These are phyloP conservation scores for Neospora caninum DNA, from an alignment of 169 alveolate species.

Conservation along the genomic window DNA sequence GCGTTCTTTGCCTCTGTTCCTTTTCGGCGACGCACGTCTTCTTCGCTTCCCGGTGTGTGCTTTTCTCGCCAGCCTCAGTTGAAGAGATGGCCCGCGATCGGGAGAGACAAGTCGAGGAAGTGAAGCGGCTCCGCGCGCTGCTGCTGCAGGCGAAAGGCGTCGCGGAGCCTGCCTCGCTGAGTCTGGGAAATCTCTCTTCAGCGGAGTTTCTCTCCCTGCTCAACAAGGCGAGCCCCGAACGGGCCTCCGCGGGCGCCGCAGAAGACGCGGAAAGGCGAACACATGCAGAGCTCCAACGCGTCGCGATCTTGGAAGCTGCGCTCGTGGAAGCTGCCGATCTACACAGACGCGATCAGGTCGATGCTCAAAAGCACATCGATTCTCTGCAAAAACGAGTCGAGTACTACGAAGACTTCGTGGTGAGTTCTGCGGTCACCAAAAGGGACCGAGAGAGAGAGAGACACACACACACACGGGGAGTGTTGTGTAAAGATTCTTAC, in stretches of 20 bases:
- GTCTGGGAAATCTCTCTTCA: background rate
- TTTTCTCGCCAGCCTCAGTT: background rate
- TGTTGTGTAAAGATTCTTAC: too few species aligned
- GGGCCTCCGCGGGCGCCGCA: background rate
- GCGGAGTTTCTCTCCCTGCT: background rate
- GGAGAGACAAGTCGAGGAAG: constrained; percentile 12
- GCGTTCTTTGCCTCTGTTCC: too few species aligned
- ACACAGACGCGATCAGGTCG: background rate
- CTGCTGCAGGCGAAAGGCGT: constrained; percentile 1
- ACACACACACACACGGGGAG: too few species aligned
- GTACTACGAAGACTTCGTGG: constrained; percentile 19
- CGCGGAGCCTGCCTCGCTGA: background rate
- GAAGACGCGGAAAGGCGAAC: too few species aligned
- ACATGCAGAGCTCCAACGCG: background rate
- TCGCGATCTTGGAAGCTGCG: background rate
- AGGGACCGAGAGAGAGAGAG: too few species aligned
- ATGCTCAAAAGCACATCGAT: background rate
- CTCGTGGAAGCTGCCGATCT: background rate
- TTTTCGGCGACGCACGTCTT: too few species aligned
- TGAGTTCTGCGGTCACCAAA: background rate
- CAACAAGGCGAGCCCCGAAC: background rate
- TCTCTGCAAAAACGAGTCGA: background rate
- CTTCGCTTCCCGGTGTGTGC: too few species aligned
- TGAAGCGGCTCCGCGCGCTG: constrained; percentile 19
- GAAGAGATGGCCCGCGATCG: constrained; percentile 28